These are phyloP conservation scores for Beauveria sp. DNA, from an alignment of 2,329 filamentous ascomycete species.

Conservation along the genomic window DNA sequence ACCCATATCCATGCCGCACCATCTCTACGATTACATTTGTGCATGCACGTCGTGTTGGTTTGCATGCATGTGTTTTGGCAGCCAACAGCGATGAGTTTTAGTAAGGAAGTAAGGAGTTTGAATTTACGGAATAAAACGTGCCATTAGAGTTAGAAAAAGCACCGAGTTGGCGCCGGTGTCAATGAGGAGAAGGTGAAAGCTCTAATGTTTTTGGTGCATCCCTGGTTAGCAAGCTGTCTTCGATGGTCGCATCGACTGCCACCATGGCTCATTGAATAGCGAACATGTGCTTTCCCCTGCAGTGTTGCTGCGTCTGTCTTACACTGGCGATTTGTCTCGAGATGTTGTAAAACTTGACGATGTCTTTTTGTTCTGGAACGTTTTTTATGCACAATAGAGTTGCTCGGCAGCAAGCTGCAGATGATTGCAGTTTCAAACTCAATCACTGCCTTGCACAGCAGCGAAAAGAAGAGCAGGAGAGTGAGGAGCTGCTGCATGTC, in stretches of 20 bases:
- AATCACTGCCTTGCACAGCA: neutral
- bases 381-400: neutral
- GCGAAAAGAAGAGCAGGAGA: neutral
- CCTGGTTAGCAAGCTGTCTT: neutral
- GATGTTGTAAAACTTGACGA: neutral
- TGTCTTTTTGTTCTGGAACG: neutral
- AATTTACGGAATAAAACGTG: neutral
- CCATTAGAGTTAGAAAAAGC: neutral
- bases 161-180: neutral
- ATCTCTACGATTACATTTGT: constrained; percentile 8
- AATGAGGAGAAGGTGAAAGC: neutral
- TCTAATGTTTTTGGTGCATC: neutral
- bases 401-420: neutral
- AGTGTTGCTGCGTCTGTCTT: neutral
- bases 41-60: neutral
- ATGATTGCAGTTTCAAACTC: constrained; percentile 4
- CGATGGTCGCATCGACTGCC: neutral
- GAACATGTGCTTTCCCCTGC: neutral
- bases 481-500: neutral
- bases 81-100: neutral
- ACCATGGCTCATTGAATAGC: neutral
- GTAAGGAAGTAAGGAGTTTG: constrained; percentile 3
- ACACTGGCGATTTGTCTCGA: neutral
- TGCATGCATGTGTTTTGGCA: neutral
- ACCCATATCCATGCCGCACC: neutral